These are phyloP conservation scores for Aspergillus egyptiacus DNA, from an alignment of 495 filamentous ascomycete genomes.

Conservation along the genomic window DNA sequence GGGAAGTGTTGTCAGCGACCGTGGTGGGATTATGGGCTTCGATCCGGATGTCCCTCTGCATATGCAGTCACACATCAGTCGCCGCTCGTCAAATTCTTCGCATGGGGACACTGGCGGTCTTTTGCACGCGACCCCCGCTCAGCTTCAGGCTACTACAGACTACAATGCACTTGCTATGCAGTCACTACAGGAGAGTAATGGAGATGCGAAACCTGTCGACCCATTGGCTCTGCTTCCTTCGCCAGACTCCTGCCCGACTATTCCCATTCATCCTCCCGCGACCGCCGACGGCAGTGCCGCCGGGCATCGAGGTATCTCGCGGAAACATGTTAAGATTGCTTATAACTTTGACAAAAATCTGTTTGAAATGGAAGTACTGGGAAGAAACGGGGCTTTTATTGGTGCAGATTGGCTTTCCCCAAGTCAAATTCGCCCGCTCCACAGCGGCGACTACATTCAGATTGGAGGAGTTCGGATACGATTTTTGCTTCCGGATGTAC, in stretches of 20 bases:
- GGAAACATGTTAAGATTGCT: conserved; percentile 75
- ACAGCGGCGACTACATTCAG: conserved; percentile 67
- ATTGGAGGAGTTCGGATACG: conserved; percentile 70
- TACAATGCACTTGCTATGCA: conserved; percentile 46
- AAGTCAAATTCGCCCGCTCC: conserved; percentile 57
- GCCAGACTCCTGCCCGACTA: conserved; percentile 60
- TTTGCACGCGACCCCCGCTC: conserved; percentile 39
- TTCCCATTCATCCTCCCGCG: conserved; percentile 73
- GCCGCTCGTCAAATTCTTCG: conserved; percentile 46
- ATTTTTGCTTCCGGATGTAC: conserved; percentile 69
- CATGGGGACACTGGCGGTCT: conserved; percentile 33
- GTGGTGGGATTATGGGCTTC: conserved; percentile 53
- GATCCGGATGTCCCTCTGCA: conserved; percentile 45
- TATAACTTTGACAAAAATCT: conserved; percentile 69
- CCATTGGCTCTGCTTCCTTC: conserved; percentile 40
- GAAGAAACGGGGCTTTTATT: conserved; percentile 80
- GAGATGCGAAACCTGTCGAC: conserved; percentile 37
- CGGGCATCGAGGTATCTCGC: conserved; percentile 64
- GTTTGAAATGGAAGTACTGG: conserved; percentile 76
- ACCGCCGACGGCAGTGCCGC: conserved; percentile 58
- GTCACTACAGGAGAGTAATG: conserved; percentile 35
- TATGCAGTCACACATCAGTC: conserved; percentile 37
- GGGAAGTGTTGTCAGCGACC: conserved; percentile 53
- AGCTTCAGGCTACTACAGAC: conserved; percentile 38
- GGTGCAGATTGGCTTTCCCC: conserved; percentile 63